A percentile compares a stretch with the other conserved stretches of the same genome.
These are phyloP conservation scores for Naegleria gruberi DNA, from an alignment of 208 protist genomes.

Conservation along the genomic window DNA sequence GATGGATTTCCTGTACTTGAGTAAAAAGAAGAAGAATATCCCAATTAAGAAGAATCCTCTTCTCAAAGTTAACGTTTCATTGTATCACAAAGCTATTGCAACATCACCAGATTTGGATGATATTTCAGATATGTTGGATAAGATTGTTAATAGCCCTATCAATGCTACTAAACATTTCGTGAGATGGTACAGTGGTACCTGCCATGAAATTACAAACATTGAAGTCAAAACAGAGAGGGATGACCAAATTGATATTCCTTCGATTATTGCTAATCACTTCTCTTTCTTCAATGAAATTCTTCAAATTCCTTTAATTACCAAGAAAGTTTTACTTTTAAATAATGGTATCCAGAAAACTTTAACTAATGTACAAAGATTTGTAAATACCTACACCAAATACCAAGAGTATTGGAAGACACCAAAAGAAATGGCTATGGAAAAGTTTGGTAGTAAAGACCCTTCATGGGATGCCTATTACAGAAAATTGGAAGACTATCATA, in stretches of 20 bases:
- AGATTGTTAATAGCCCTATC: constrained; percentile 65
- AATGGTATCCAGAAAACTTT: constrained; percentile 75
- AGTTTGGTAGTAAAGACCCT: constrained; percentile 80
- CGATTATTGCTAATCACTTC: constrained; percentile 72
- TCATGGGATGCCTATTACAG: constrained; percentile 86
- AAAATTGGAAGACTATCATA: constrained; percentile 84
- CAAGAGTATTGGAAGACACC: constrained; percentile 71
- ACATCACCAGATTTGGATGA: constrained; percentile 82
- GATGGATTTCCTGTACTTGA: constrained; percentile 71
- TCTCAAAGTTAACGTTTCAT: constrained; percentile 81
- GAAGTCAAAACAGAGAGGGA: constrained; percentile 58
- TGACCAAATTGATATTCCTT: constrained; percentile 37
- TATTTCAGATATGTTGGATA: constrained; percentile 72
- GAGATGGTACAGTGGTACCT: constrained; percentile 91
- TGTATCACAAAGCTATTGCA: constrained; percentile 74
- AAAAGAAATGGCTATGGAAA: constrained; percentile 83
- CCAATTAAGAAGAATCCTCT: constrained; percentile 55
- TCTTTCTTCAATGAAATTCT: constrained; percentile 88
- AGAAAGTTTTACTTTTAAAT: constrained; percentile 73
- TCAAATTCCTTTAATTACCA: constrained; percentile 71
- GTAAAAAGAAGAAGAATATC: constrained; percentile 13
- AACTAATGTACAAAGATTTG: constrained; percentile 72
- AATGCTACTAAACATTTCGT: constrained; percentile 83
- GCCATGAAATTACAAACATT: constrained; percentile 81
- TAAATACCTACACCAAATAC: constrained; percentile 70